phyloP scores from a whole-genome alignment of 495 filamentous ascomycete species.

The Penicillium steckii region DNA sequence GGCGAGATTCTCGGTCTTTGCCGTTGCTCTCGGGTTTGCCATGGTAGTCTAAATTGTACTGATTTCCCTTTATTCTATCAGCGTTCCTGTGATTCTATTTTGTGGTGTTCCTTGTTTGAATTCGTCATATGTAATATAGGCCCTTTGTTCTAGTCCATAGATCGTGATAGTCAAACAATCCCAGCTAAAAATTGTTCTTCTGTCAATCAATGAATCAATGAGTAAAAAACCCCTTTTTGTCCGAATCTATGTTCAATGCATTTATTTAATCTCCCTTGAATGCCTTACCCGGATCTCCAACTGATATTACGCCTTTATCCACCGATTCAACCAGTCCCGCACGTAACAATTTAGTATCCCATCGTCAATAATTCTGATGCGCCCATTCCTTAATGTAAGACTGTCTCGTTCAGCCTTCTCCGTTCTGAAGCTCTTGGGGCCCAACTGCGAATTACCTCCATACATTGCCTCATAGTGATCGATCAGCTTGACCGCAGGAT shows the following conservation, averaged over 20 bases:
- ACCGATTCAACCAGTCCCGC: conserved; percentile 35
- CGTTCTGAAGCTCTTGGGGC: conserved; percentile 25
- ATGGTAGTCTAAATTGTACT: conserved; percentile 16
- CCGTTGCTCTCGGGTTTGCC: conserved; percentile 17
- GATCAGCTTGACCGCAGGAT: conserved; percentile 61
- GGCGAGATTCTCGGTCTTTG: conserved; percentile 16
- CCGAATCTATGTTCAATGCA: neutral
- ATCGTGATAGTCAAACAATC: conserved; percentile 7
- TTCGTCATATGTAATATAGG: conserved; percentile 11
- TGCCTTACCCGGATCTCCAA: too few relatives aligned
- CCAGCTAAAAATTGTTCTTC: neutral
- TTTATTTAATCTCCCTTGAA: neutral
- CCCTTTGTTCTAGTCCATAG: conserved; percentile 2
- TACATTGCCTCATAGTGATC: conserved; percentile 49
- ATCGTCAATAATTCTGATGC: conserved; percentile 34
- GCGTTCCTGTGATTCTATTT: neutral
- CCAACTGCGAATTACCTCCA: conserved; percentile 2
- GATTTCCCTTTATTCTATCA: neutral
- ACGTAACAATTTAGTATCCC: conserved; percentile 38
- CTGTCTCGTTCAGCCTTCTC: conserved; percentile 39
- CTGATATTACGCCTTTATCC: conserved; percentile 13
- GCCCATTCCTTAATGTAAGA: conserved; percentile 32
- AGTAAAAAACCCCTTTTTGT: too few relatives aligned
- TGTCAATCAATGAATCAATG: neutral
- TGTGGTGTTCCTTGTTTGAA: neutral